Evolutionary conservation across 1,139 yeast species (phyloP).

Genomic region (Candida neerlandica): DNA sequence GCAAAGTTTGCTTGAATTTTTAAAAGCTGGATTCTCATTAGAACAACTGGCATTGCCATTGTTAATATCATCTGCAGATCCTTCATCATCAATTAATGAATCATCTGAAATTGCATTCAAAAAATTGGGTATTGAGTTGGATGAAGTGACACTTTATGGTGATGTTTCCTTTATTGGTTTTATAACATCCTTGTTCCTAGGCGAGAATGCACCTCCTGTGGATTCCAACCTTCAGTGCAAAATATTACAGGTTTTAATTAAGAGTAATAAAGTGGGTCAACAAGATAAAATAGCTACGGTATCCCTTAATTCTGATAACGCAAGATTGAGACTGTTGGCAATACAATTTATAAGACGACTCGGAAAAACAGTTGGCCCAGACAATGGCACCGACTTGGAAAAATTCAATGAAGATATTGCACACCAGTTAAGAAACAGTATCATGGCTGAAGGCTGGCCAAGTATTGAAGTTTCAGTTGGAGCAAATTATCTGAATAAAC

Average conservation of each 20-base stretch:
- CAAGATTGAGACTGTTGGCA: conserved; percentile 51
- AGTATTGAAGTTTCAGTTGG: conserved; percentile 33
- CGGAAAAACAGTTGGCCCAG: conserved; percentile 25
- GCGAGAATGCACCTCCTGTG: conserved; percentile 55
- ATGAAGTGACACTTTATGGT: conserved; percentile 29
- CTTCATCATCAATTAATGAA: conserved; percentile 54
- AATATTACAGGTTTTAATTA: conserved; percentile 53
- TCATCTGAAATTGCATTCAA: conserved; percentile 53
- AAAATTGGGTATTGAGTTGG: conserved; percentile 55
- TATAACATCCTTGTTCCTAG: conserved; percentile 51
- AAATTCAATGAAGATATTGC: conserved; percentile 48
- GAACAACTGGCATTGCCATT: conserved; percentile 43
- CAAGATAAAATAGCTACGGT: conserved; percentile 45
- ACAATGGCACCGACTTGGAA: conserved; percentile 17
- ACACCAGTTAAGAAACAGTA: conserved; percentile 49
- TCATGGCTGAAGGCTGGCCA: conserved; percentile 66
- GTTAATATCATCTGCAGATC: conserved; percentile 67
- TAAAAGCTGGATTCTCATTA: conserved; percentile 43
- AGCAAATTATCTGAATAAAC: conserved; percentile 22
- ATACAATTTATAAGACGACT: conserved; percentile 66
- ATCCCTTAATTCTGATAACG: conserved; percentile 58
- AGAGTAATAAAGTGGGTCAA: conserved; percentile 53
- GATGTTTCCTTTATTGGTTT: conserved; percentile 35
- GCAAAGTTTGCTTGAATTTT: conserved; percentile 32
- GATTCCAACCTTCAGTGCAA: conserved; percentile 57